phyloP scores from a whole-genome alignment of 345 rosid species.

The Gossypium anomalum region DNA sequence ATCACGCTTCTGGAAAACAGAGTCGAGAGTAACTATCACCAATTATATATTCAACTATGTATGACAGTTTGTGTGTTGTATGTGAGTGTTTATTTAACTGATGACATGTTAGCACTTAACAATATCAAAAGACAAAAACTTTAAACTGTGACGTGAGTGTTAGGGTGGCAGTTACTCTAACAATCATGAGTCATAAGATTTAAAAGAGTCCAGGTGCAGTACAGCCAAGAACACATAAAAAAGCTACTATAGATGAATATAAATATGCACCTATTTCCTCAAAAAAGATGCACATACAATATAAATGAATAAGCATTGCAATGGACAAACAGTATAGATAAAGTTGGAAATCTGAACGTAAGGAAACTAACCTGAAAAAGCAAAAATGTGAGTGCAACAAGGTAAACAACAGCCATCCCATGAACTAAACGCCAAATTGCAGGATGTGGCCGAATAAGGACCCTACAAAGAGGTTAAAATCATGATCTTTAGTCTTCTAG shows the following conservation, averaged over 20 bases:
- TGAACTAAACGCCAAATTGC: constrained; percentile 98
- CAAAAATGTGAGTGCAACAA: constrained; percentile 86
- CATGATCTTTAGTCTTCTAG: not conserved
- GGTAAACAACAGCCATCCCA: constrained; percentile 93
- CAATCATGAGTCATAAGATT: not conserved
- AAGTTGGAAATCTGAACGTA: not conserved
- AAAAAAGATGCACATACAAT: not conserved
- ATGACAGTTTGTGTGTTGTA: not conserved
- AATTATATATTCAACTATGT: constrained; percentile 14
- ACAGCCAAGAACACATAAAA: not conserved
- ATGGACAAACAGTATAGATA: not conserved
- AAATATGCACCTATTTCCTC: too few relatives aligned
- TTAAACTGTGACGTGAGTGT: not conserved
- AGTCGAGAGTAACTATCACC: constrained; percentile 22
- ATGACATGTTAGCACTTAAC: not conserved
- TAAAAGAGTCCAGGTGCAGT: not conserved
- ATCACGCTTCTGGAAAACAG: constrained; percentile 71
- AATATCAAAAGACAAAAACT: not conserved
- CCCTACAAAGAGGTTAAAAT: constrained; percentile 37
- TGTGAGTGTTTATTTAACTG: not conserved
- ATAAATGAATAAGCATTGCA: not conserved
- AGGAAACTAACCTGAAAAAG: constrained; percentile 84
- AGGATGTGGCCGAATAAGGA: constrained; percentile 96
- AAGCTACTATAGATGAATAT: not conserved
- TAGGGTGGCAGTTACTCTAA: not conserved